Base-by-base conservation (phyloP, 306 rosid genomes). In the Hippophae gyantsensis region DNA sequence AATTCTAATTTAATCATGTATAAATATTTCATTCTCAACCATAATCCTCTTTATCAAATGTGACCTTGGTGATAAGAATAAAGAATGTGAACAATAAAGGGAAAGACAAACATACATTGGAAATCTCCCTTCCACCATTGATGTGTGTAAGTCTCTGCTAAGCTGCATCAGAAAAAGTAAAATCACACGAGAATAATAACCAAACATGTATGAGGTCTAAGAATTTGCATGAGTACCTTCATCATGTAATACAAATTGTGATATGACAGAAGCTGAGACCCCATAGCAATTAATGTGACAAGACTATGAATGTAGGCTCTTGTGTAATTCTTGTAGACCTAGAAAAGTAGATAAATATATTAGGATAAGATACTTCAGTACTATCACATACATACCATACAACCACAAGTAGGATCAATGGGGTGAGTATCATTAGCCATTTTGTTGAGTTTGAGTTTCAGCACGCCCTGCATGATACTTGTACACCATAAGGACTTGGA, bases 381-480 rank as follows among this genome's bases (percentile, higher is more conserved):
- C 52, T n/a, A 57, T 57, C 44, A 54, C 58, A 72, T 62, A 32
- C 81, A 56, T 84, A 92, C 99, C 96, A 92, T 85, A 63, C 96
- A 92, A 79, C 76, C 54, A 62, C 96, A 92, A 25, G 86, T 62
- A 63, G 96, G 84, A 75, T 92, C 96, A 56, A 92, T 77, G 13
- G 99, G 95, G n/a, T 90, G 84, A 57, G 86, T 84, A 74, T 92
- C 99, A 10, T 92, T 82, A 43, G 95, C 90, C 99, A 92, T 92
- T 9, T 53, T 82, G 54, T 73, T 77, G 69, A 88, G 86, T 71
- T 92, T 92, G 49, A 92, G 81, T 78, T 82, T 92, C 60, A 88
- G 72, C 7, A 88, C 90, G 72, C 99, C 99, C 99, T 92, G 81
- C 58, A 75, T 60, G 47, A 57, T 47, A 27, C 38, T 27, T 27